These are phyloP conservation scores for Rhododendron vialii DNA, from an alignment of 148 eudicot genomes.

Conservation along the genomic window DNA sequence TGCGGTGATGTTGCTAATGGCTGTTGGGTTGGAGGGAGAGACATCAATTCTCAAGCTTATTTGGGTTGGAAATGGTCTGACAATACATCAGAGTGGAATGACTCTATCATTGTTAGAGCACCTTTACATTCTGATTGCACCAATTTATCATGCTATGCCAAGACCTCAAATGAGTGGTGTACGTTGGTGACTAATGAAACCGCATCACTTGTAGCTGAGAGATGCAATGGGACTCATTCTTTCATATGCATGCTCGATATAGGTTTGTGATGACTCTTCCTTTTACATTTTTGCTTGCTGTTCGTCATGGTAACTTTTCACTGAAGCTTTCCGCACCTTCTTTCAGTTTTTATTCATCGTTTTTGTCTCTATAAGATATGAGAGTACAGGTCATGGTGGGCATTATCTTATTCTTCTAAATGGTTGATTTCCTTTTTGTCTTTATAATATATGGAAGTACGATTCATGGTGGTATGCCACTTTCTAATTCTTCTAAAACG, in stretches of 20 bases:
- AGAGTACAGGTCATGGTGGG: not conserved
- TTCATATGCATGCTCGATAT: conserved; percentile 59
- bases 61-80: conserved; percentile 66
- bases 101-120: conserved; percentile 27
- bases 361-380: not conserved
- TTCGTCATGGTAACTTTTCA: not conserved
- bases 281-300: not conserved
- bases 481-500: not conserved
- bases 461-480: not conserved
- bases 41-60: conserved; percentile 23
- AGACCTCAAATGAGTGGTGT: conserved; percentile 36
- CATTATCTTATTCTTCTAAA: not conserved
- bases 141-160: conserved; percentile 37
- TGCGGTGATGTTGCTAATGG: conserved; percentile 44
- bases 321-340: not conserved
- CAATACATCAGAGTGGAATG: conserved; percentile 40
- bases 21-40: conserved; percentile 84
- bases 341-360: not conserved
- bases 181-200: conserved; percentile 38
- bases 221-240: conserved; percentile 52
- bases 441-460: not conserved
- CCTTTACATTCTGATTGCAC: conserved; percentile 31
- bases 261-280: conserved; percentile 31
- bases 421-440: not conserved
- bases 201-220: conserved; percentile 32